A percentile compares a stretch with the other conserved stretches of the same genome.
These are phyloP conservation scores for Backusella australiensis DNA, from an alignment of 192 early-diverging fungal species.

Conservation along the genomic window DNA sequence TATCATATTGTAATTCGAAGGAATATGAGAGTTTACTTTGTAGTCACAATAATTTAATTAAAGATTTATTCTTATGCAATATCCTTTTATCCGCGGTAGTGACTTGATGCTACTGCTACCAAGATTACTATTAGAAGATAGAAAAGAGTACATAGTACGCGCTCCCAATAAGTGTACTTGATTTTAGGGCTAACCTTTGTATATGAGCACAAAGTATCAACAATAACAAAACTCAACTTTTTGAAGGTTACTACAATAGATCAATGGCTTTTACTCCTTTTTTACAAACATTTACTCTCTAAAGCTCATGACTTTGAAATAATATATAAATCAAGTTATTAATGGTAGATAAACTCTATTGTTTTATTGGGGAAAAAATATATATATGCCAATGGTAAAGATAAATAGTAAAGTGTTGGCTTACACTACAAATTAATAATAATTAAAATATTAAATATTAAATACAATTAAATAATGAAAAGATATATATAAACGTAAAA, in stretches of 20 bases:
- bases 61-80: neutral
- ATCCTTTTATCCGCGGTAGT: neutral
- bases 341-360: neutral
- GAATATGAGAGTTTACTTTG: neutral
- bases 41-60: neutral
- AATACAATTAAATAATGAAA: neutral
- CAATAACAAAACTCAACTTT: too few species aligned
- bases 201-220: too few species aligned
- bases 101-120: neutral
- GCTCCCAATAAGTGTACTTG: too few species aligned
- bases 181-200: too few species aligned
- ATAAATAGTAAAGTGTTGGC: neutral
- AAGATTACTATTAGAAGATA: neutral
- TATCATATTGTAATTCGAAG: neutral
- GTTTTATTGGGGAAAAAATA: neutral
- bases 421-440: neutral
- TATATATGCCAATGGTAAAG: constrained; percentile 7
- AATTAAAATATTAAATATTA: neutral
- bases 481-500: neutral
- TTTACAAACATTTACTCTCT: neutral
- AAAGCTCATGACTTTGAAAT: neutral
- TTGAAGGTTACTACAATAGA: too few species aligned
- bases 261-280: too few species aligned
- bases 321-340: neutral
- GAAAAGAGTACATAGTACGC: neutral